phyloP scores from a whole-genome alignment of 192 early-diverging fungal genomes.

The Chytriomyces sp. region DNA sequence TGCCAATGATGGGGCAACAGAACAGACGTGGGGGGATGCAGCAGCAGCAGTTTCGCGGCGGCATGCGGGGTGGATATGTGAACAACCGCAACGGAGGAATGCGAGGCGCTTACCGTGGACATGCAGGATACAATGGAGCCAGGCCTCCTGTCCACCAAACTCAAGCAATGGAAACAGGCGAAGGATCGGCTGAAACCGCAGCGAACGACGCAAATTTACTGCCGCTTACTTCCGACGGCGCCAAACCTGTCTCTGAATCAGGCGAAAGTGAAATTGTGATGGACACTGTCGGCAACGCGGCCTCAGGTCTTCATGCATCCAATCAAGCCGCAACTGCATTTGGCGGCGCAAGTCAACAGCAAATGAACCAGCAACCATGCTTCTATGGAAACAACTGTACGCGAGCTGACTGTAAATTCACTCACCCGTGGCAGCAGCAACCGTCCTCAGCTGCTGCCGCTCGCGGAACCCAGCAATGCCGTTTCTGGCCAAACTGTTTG shows the following conservation, averaged over 20 bases:
- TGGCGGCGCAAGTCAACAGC: neutral
- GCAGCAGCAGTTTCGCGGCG: neutral
- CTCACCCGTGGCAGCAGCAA: constrained; percentile 46
- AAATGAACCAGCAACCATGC: constrained; percentile 31
- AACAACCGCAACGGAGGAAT: neutral
- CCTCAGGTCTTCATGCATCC: neutral
- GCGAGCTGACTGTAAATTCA: constrained; percentile 43
- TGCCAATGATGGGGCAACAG: neutral
- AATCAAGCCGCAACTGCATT: neutral
- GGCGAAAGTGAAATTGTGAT: constrained; percentile 16
- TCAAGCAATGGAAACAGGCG: neutral
- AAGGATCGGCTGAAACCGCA: neutral
- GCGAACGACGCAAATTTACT: neutral
- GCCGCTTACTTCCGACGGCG: neutral
- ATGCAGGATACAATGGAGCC: neutral
- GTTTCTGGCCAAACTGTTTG: constrained; percentile 43
- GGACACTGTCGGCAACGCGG: neutral
- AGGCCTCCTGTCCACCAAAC: neutral
- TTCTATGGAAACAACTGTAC: constrained; percentile 44
- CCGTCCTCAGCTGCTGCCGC: constrained; percentile 4
- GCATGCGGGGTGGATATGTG: neutral
- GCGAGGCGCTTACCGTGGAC: neutral
- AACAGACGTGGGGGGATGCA: neutral
- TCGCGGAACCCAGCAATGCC: constrained; percentile 16
- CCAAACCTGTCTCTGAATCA: neutral